These are phyloP conservation scores for Talaromyces sp. DNA, from an alignment of 2,329 filamentous ascomycete genomes.

Conservation along the genomic window DNA sequence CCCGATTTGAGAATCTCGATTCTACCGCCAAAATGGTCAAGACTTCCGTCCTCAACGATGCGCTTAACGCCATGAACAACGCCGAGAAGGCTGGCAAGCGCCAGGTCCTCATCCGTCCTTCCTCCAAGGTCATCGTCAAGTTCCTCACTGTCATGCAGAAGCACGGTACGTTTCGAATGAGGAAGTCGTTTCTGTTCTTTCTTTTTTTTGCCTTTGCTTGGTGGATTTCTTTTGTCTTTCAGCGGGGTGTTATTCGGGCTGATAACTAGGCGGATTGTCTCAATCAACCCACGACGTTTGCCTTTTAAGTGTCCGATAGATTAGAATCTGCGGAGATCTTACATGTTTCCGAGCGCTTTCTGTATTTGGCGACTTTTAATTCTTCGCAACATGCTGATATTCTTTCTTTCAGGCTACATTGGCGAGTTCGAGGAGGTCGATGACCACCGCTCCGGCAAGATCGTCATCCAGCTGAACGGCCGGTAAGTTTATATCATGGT, in stretches of 20 bases:
- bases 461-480: slow-evolving; percentile 98
- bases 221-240: slow-evolving; percentile 10
- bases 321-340: slow-evolving; percentile 82
- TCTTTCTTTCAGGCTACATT: slow-evolving; percentile 76
- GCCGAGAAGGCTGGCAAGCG: slow-evolving; percentile 99
- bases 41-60: slow-evolving; percentile 99
- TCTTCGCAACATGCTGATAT: slow-evolving; percentile 80
- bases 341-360: slow-evolving; percentile 79
- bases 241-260: slow-evolving; percentile 71
- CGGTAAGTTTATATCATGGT: slow-evolving; percentile 53
- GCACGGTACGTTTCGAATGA: slow-evolving; percentile 75
- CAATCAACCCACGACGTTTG: slow-evolving; percentile 79
- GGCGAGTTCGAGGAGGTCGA: slow-evolving; percentile 99
- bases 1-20: slow-evolving; percentile 56
- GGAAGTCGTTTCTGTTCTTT: background rate
- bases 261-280: slow-evolving; percentile 99
- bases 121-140: slow-evolving; percentile 99
- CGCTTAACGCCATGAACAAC: slow-evolving; percentile 99
- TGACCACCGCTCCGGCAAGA: slow-evolving; percentile 99
- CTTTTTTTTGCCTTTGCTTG: slow-evolving; percentile 11
- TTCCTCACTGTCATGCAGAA: slow-evolving; percentile 99
- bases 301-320: slow-evolving; percentile 99
- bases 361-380: slow-evolving; percentile 91
- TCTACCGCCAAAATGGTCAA: slow-evolving; percentile 89
- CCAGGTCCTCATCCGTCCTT: slow-evolving; percentile 96